Percentiles rank a stretch among this genome's conserved stretches.
Evolutionary conservation across 2,329 filamentous ascomycete species (phyloP).

Genomic region (Fusarium sp.): DNA sequence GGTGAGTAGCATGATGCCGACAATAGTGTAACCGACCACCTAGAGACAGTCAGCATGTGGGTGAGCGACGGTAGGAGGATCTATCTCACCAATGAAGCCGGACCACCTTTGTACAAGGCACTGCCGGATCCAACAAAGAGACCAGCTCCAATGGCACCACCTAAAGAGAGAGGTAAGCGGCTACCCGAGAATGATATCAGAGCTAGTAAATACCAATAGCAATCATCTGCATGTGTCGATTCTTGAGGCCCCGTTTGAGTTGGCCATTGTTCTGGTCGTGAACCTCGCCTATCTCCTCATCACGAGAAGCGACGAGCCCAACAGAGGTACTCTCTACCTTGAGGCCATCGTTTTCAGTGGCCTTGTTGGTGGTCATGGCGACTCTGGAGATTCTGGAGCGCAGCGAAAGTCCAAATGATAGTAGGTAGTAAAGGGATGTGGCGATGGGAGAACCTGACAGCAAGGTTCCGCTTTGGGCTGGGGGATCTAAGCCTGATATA

Average conservation of each 20-base stretch:
- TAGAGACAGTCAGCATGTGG: not conserved
- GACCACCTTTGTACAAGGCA: constrained; percentile 62
- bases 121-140: constrained; percentile 70
- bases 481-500: too few relatives aligned
- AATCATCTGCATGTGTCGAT: not conserved
- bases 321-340: not conserved
- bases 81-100: constrained; percentile 45
- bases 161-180: not conserved
- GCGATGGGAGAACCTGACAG: not conserved
- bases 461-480: too few relatives aligned
- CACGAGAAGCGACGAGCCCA: not conserved
- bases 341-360: not conserved
- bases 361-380: not conserved
- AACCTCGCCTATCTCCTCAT: not conserved
- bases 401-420: not conserved
- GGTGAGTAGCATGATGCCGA: not conserved
- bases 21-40: not conserved
- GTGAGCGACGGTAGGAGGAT: not conserved
- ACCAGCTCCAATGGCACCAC: constrained; percentile 66
- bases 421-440: not conserved
- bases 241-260: not conserved
- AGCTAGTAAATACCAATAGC: not conserved
- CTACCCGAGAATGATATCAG: not conserved
- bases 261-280: not conserved
- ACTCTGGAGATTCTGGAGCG: not conserved